A percentile compares a stretch with the other conserved stretches of the same genome.
Evolutionary conservation across 108 stramenopile species (phyloP).

Genomic region (Aurantiochytrium sp.): DNA sequence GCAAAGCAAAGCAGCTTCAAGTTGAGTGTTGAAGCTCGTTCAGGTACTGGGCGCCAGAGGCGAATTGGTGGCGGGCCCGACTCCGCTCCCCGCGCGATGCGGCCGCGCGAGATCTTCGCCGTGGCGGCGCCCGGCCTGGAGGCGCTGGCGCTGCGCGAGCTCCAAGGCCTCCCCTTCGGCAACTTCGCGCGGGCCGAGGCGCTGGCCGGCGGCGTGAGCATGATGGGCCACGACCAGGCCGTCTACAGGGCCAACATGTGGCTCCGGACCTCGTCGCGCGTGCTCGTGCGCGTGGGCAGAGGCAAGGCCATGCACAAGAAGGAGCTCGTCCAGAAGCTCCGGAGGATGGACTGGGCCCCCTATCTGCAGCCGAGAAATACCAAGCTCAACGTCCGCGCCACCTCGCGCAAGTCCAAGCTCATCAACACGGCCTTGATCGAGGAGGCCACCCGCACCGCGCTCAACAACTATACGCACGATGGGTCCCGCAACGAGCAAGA

Average conservation of each 20-base stretch:
- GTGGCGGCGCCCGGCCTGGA: background rate
- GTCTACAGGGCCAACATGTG: background rate
- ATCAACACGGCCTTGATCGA: background rate
- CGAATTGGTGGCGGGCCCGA: no score
- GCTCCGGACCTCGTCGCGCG: background rate
- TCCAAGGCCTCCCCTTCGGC: background rate
- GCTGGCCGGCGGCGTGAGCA: background rate
- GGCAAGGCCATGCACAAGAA: background rate
- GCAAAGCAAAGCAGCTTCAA: no score
- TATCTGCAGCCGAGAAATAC: background rate
- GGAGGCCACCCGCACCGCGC: background rate
- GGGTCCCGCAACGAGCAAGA: background rate
- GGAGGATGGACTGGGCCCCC: background rate
- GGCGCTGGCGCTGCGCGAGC: background rate
- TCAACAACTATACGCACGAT: background rate
- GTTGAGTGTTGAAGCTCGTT: no score
- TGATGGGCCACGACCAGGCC: background rate
- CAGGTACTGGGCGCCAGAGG: no score
- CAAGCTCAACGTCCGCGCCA: background rate
- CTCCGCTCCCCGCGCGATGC: background rate
- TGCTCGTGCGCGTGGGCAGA: background rate
- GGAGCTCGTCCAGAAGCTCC: background rate
- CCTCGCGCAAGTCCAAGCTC: background rate
- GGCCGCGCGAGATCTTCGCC: conserved; percentile 2
- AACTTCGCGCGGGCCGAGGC: no score